Percentiles rank a stretch among this genome's conserved stretches.
Conservation (phyloP, 352 stramenopile genomes). For the Pythium rishiriense region DNA sequence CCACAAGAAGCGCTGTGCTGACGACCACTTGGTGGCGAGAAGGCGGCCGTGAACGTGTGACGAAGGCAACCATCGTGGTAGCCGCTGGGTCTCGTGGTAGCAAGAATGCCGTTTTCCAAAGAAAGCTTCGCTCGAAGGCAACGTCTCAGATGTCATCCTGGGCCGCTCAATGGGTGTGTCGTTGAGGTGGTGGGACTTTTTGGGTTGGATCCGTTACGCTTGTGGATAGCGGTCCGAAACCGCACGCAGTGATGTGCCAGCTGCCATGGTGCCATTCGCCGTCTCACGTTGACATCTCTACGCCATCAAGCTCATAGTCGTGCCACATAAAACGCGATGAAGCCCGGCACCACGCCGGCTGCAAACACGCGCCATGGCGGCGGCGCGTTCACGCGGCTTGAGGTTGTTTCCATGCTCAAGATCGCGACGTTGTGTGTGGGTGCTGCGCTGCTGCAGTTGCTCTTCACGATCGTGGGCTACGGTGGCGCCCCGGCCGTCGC, state of each 20-base stretch:
- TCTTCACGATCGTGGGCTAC: slow-evolving; percentile 56
- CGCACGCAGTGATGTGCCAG: too few relatives aligned
- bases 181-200: too few relatives aligned
- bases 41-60: too few relatives aligned
- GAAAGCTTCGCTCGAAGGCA: too few relatives aligned
- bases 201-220: background rate
- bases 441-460: slow-evolving; percentile 33
- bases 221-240: background rate
- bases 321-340: background rate
- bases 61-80: too few relatives aligned
- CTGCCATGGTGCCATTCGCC: background rate
- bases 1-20: background rate
- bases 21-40: background rate
- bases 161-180: too few relatives aligned
- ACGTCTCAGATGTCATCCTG: too few relatives aligned
- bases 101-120: too few relatives aligned
- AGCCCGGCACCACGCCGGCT: background rate
- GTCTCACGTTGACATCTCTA: background rate
- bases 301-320: background rate
- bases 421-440: slow-evolving; percentile 31
- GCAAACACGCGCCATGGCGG: slow-evolving; percentile 23
- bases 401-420: slow-evolving; percentile 65
- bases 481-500: slow-evolving; percentile 37
- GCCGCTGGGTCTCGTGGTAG: too few relatives aligned
- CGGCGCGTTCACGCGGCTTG: slow-evolving; percentile 64